Conservation (phyloP, 2,329 filamentous ascomycete genomes). For the Colletotrichum brevisporum region DNA sequence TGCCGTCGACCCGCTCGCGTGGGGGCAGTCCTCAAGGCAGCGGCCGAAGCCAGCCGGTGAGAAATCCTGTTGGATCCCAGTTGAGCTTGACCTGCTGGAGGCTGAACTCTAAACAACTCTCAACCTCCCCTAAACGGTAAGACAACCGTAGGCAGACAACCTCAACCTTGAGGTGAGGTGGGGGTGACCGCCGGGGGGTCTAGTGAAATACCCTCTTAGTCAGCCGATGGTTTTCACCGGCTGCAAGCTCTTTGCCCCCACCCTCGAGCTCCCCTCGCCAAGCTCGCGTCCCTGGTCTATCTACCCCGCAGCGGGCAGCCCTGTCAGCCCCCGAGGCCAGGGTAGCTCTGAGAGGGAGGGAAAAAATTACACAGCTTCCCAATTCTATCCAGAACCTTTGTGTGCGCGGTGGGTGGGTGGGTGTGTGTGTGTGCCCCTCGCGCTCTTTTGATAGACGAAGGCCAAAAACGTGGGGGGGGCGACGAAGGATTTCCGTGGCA, state of each 20-base stretch:
- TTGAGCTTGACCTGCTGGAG: background rate
- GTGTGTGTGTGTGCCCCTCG: conserved; percentile 16
- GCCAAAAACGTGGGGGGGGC: conserved; percentile 18
- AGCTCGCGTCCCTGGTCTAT: background rate
- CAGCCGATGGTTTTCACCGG: conserved; percentile 29
- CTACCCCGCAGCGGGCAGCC: conserved; percentile 33
- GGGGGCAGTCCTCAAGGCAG: background rate
- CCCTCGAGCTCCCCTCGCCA: background rate
- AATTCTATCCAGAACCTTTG: background rate
- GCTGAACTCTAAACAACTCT: background rate
- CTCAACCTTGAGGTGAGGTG: background rate
- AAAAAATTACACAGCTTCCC: conserved; percentile 8
- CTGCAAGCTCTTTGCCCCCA: background rate
- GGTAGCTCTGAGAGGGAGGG: conserved; percentile 17
- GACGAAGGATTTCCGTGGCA: conserved; percentile 4
- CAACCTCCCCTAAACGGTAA: background rate
- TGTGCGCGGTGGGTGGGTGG: background rate
- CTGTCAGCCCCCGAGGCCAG: conserved; percentile 8
- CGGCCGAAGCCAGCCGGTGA: background rate
- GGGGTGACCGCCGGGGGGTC: background rate
- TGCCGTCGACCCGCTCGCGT: background rate
- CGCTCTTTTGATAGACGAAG: conserved; percentile 14
- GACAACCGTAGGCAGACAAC: background rate
- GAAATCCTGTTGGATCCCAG: too few species aligned
- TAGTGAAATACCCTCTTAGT: conserved; percentile 6